A percentile compares a stretch with the other conserved stretches of the same genome.
Conservation (phyloP, 1,284 basidiomycete species). For the Melampsora larici-populina region DNA sequence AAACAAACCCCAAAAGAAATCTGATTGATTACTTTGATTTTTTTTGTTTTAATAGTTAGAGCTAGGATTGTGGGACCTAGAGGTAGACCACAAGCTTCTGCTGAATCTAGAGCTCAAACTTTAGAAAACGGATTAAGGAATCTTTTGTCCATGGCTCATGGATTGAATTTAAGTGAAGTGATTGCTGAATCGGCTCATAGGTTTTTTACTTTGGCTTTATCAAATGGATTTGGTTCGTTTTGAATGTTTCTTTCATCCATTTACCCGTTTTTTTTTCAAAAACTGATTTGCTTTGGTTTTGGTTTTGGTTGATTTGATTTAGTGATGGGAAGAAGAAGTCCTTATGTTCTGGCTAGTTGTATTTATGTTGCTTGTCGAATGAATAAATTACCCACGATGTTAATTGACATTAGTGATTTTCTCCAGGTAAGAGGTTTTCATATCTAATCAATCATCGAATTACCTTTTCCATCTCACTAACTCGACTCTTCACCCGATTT, state of each 20-base stretch:
- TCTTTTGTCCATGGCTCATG: constrained; percentile 74
- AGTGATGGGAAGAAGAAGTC: constrained; percentile 70
- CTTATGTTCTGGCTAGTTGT: constrained; percentile 92
- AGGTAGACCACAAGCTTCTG: constrained; percentile 54
- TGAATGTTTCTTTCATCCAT: constrained; percentile 60
- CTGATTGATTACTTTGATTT: constrained; percentile 13
- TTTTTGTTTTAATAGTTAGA: constrained; percentile 61
- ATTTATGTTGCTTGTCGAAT: constrained; percentile 90
- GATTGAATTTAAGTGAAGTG: constrained; percentile 72
- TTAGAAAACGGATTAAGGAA: constrained; percentile 66
- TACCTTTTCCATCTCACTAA: neutral
- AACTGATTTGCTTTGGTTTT: constrained; percentile 49
- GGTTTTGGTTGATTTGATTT: neutral
- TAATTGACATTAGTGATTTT: constrained; percentile 94
- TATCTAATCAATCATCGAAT: constrained; percentile 21
- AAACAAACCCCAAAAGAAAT: neutral
- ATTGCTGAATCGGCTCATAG: constrained; percentile 78
- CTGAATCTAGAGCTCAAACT: constrained; percentile 17
- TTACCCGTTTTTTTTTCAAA: constrained; percentile 28
- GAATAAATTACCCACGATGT: constrained; percentile 87
- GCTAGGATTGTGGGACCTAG: constrained; percentile 74
- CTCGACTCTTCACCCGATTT: neutral
- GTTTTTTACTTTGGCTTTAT: constrained; percentile 87
- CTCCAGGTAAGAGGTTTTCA: constrained; percentile 64
- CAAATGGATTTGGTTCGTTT: constrained; percentile 64